phyloP scores from a whole-genome alignment of 2,329 filamentous ascomycete species.

The Epichloe gansuensis region DNA sequence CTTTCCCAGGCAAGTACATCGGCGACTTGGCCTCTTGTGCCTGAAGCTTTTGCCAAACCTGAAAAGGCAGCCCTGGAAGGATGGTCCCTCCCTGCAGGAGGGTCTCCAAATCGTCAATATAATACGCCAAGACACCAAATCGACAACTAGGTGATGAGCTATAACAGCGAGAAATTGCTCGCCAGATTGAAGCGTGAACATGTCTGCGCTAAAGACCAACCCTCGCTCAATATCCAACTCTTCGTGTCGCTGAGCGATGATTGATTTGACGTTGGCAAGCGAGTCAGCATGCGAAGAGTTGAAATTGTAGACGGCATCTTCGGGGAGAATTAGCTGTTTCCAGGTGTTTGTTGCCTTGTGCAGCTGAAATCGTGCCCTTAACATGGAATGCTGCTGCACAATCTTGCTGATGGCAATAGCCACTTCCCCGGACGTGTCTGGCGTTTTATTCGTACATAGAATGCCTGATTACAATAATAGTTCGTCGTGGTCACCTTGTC shows the following conservation, averaged over 20 bases:
- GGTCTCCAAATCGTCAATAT: conserved; percentile 30
- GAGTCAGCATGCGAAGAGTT: neutral
- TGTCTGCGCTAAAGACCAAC: conserved; percentile 12
- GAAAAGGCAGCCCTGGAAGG: conserved; percentile 20
- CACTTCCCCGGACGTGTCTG: neutral
- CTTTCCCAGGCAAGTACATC: neutral
- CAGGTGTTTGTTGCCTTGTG: neutral
- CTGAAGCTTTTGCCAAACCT: conserved; percentile 19
- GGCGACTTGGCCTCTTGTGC: neutral
- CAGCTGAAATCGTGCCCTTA: conserved; percentile 4
- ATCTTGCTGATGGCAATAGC: neutral
- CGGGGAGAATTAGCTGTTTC: neutral
- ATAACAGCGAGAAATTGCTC: conserved; percentile 19
- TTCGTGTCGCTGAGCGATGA: neutral
- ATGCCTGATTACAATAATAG: conserved; percentile 4
- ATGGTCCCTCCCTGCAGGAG: conserved; percentile 17
- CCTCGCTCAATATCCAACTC: conserved; percentile 9
- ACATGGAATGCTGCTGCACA: conserved; percentile 7
- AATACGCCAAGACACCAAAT: conserved; percentile 33
- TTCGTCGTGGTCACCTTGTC: neutral
- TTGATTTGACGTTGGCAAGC: neutral
- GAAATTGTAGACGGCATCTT: neutral
- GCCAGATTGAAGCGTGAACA: neutral
- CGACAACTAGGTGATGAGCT: conserved; percentile 28
- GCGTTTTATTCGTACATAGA: conserved; percentile 2